These are phyloP conservation scores for Crithidia sp. DNA, from an alignment of 208 protist genomes.

Conservation along the genomic window DNA sequence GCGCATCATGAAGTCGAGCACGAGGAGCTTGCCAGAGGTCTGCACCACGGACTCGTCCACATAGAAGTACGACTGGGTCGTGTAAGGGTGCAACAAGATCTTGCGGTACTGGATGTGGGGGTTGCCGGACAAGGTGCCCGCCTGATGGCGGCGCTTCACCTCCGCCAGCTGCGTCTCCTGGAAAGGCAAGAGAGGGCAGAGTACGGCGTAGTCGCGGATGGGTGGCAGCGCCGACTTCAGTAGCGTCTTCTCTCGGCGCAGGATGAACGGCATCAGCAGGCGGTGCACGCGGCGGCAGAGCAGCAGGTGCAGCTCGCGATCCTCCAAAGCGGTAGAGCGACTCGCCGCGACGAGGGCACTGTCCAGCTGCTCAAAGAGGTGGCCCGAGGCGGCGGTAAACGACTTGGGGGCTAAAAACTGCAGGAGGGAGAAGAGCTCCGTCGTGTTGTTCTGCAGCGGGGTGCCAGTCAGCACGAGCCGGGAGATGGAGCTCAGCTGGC, in stretches of 20 bases:
- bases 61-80: conserved; percentile 64
- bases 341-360: conserved; percentile 38
- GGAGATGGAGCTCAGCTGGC: conserved; percentile 35
- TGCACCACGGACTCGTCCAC: conserved; percentile 69
- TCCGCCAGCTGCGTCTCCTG: conserved; percentile 38
- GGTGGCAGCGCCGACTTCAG: conserved; percentile 42
- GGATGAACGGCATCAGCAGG: conserved; percentile 51
- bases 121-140: conserved; percentile 41
- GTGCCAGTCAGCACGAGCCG: conserved; percentile 86
- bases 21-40: conserved; percentile 76
- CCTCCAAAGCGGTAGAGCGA: conserved; percentile 35
- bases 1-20: conserved; percentile 89
- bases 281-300: conserved; percentile 55
- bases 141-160: conserved; percentile 26
- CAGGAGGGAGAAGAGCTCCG: conserved; percentile 92
- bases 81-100: conserved; percentile 89
- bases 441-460: conserved; percentile 94
- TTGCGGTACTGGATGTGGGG: conserved; percentile 61
- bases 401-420: conserved; percentile 88
- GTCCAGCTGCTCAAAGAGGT: conserved; percentile 51
- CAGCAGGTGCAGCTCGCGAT: conserved; percentile 44
- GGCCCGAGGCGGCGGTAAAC: conserved; percentile 47
- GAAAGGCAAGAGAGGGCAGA: conserved; percentile 53
- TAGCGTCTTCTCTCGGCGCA: conserved; percentile 47
- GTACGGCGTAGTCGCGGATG: conserved; percentile 46